These are phyloP conservation scores for Zygosaccharomyces sapae DNA, from an alignment of 1,139 yeast species.

Conservation along the genomic window DNA sequence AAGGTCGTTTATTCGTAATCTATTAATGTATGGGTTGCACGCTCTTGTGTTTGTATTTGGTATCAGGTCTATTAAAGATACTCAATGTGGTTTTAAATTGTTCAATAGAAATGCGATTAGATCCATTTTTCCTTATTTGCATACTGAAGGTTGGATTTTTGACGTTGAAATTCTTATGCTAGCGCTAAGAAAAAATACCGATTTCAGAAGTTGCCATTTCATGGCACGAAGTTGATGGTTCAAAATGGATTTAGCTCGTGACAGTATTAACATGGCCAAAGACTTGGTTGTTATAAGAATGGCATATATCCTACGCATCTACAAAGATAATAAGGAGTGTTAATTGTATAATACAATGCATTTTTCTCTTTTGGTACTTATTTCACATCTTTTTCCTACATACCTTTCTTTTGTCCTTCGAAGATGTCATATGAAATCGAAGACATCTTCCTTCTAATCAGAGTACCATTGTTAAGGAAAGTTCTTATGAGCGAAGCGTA, in stretches of 20 bases:
- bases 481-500: constrained; percentile 70
- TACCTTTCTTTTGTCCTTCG: constrained; percentile 35
- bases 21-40: constrained; percentile 90
- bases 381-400: constrained; percentile 5
- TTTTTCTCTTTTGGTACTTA: neutral
- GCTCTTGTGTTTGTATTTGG: constrained; percentile 84
- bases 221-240: constrained; percentile 97
- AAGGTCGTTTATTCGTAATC: constrained; percentile 80
- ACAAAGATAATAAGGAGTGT: constrained; percentile 41
- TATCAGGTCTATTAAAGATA: constrained; percentile 77
- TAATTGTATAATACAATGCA: constrained; percentile 7
- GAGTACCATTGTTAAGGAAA: constrained; percentile 65
- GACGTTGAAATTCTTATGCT: constrained; percentile 88
- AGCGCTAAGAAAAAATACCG: constrained; percentile 59
- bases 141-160: constrained; percentile 97
- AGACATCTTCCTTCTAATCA: constrained; percentile 43
- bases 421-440: constrained; percentile 35
- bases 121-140: constrained; percentile 81
- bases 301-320: constrained; percentile 82
- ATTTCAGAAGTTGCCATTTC: constrained; percentile 78
- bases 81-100: constrained; percentile 96
- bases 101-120: constrained; percentile 67
- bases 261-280: constrained; percentile 90
- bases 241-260: constrained; percentile 86
- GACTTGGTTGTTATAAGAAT: constrained; percentile 86